phyloP scores from a whole-genome alignment of 805 yeast species.

The Tetrapisispora taiwanensis region DNA sequence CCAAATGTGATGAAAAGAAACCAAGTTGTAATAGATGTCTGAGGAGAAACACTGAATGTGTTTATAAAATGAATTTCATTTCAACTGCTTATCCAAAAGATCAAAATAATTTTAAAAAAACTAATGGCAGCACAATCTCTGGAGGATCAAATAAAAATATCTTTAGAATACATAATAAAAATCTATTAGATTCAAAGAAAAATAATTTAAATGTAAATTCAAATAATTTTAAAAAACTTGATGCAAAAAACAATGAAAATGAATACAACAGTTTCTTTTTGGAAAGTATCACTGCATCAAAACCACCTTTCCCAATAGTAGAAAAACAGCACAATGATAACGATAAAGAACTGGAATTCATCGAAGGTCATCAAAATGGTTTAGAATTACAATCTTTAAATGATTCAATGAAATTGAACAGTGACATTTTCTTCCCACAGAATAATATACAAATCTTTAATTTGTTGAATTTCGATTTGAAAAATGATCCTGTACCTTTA shows the following conservation, averaged over 20 bases:
- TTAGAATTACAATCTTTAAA: neutral
- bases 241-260: no score
- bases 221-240: no score
- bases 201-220: neutral
- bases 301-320: conserved; percentile 1
- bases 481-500: neutral
- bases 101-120: neutral
- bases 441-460: neutral
- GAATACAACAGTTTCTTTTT: no score
- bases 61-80: conserved; percentile 9
- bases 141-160: no score
- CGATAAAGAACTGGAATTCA: neutral
- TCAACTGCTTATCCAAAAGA: neutral
- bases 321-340: neutral
- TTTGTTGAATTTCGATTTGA: conserved; percentile 2
- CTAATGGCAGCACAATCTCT: no score
- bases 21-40: conserved; percentile 15
- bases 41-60: conserved; percentile 6
- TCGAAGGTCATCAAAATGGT: neutral
- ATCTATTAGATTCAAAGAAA: no score
- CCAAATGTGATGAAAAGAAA: conserved; percentile 16
- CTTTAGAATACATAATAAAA: no score
- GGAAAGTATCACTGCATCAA: neutral
- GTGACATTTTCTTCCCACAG: conserved; percentile 2
- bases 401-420: neutral